Evolutionary conservation across 257 asterid genomes (phyloP).

Genomic region (Rauvolfia tetraphylla): DNA sequence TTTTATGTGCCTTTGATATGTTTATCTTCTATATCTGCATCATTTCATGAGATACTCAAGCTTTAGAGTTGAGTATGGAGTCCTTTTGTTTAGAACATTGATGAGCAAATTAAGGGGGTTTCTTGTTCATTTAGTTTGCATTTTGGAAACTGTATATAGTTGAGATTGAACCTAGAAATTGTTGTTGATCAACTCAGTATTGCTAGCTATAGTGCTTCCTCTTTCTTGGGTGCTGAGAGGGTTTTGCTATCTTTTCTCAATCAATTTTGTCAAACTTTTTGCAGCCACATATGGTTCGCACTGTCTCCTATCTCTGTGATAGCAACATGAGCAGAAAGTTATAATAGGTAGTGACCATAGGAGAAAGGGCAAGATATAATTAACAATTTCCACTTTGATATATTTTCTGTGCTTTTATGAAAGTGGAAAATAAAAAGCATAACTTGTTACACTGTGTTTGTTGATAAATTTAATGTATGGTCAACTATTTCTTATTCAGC

Average conservation of each 20-base stretch:
- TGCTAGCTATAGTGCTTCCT: background rate
- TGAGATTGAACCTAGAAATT: background rate
- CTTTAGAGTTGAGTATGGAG: background rate
- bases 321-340: background rate
- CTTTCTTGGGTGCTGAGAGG: background rate
- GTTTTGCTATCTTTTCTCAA: background rate
- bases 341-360: background rate
- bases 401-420: no score
- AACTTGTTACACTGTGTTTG: no score
- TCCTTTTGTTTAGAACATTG: background rate
- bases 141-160: background rate
- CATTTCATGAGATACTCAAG: background rate
- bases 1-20: no score
- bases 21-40: background rate
- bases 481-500: no score
- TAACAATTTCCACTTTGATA: background rate
- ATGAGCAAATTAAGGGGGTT: background rate
- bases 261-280: constrained; percentile 1
- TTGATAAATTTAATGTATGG: no score
- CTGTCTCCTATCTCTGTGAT: background rate
- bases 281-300: background rate
- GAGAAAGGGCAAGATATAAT: background rate
- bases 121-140: background rate
- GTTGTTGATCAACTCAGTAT: background rate
- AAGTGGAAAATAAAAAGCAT: no score